Conservation (phyloP, 2,329 filamentous ascomycete genomes). For the Rosellinia necatrix region DNA sequence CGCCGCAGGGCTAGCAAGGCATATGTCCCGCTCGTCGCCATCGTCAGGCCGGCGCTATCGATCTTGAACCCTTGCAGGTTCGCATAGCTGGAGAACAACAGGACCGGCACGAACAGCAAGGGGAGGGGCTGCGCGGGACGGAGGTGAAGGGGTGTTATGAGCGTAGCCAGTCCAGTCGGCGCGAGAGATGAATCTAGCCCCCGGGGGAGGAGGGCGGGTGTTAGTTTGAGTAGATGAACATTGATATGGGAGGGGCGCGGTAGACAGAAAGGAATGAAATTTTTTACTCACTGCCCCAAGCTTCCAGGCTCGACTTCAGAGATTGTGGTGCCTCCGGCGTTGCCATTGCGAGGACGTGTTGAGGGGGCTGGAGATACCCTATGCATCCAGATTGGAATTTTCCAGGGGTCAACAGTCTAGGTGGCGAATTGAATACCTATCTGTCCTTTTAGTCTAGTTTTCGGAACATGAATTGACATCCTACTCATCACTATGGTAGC, state of each 20-base stretch:
- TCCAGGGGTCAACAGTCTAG: neutral
- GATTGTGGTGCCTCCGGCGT: slow-evolving; percentile 40
- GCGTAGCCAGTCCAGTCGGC: slow-evolving; percentile 59
- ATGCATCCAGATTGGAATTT: no score
- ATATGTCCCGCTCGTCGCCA: slow-evolving; percentile 63
- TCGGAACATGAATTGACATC: no score
- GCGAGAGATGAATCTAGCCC: slow-evolving; percentile 57
- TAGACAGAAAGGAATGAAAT: no score
- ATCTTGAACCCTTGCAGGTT: slow-evolving; percentile 64
- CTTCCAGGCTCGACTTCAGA: slow-evolving; percentile 44
- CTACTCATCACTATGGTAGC: no score
- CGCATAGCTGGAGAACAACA: slow-evolving; percentile 62
- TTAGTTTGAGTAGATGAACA: neutral
- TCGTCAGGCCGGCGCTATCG: slow-evolving; percentile 59
- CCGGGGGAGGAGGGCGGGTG: neutral
- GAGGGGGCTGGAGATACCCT: no score
- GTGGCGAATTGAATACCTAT: no score
- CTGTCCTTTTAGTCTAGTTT: no score
- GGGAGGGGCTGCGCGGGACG: slow-evolving; percentile 58
- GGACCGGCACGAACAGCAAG: slow-evolving; percentile 55
- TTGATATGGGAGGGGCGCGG: neutral
- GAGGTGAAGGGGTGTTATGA: slow-evolving; percentile 60
- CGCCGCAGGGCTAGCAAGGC: slow-evolving; percentile 58
- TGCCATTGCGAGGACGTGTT: slow-evolving; percentile 37
- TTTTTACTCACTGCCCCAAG: slow-evolving; percentile 55